Evolutionary conservation across 805 yeast genomes (phyloP).

Genomic region (Yarrowia osloensis): DNA sequence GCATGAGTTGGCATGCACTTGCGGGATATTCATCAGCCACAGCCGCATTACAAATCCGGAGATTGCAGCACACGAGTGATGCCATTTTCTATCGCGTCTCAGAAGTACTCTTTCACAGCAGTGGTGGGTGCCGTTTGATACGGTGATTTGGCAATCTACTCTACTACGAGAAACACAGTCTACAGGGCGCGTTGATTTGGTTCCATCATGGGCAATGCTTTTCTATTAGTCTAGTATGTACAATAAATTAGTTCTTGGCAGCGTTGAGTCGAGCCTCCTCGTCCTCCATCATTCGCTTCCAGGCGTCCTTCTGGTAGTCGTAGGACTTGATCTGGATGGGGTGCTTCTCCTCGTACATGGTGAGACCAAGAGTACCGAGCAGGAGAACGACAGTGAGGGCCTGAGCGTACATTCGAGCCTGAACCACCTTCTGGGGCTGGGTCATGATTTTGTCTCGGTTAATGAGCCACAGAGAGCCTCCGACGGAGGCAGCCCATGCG

Average conservation of each 20-base stretch:
- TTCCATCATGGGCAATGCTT: background rate
- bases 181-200: no score
- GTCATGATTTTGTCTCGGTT: slow-evolving; percentile 75
- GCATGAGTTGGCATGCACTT: background rate
- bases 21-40: background rate
- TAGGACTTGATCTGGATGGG: slow-evolving; percentile 17
- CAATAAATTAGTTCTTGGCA: slow-evolving; percentile 22
- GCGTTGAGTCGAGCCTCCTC: slow-evolving; percentile 44
- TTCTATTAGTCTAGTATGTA: slow-evolving; percentile 30
- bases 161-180: no score
- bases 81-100: background rate
- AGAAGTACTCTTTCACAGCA: no score
- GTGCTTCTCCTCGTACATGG: slow-evolving; percentile 45
- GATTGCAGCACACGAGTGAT: background rate
- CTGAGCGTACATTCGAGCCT: slow-evolving; percentile 91
- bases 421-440: slow-evolving; percentile 76
- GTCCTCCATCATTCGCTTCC: slow-evolving; percentile 52
- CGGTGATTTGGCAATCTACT: no score
- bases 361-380: slow-evolving; percentile 57
- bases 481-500: slow-evolving; percentile 79
- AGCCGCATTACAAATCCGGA: background rate
- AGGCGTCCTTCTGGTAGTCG: slow-evolving; percentile 42
- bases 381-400: slow-evolving; percentile 71
- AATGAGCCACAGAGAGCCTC: slow-evolving; percentile 74
- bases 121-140: no score